Base-by-base conservation (phyloP, 176 grass and related monocot genomes). In the Ampelocalamus luodianensis region DNA sequence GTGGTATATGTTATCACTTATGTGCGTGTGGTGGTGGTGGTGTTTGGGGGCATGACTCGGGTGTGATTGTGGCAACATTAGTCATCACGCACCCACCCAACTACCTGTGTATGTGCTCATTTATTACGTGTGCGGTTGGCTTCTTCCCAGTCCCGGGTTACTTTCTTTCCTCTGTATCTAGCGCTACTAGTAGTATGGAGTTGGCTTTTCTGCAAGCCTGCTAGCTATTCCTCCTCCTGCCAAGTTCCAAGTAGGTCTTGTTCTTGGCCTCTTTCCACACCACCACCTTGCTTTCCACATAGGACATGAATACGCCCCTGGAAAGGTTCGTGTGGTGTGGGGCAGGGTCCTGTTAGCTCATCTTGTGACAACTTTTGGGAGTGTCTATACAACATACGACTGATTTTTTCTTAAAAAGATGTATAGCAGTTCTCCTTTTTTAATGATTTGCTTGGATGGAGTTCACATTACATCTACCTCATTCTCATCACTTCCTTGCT, bases 251-350 rank as follows among this genome's bases (percentile, higher is more conserved):
- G 53, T 55, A 77, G 83, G 71, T 23, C 26, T 49, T 44, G 5
- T 58, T 78, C 74, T 84, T 20, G 60, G 40, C 4, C 68, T 9
- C 69, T 90, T 86, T 71, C 73, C 16, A 83, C 79, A 38, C 73
- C 88, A 73, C 39, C 10, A 39, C 10, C 3, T 6, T n/a, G 65
- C 67, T 78, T 87, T 90, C 84, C 79, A 87, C 84, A 79, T 74
- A 71, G 49, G 84, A 87, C 59, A 50, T 69, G 56, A 90, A 56
- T 71, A 26, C 55, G 46, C 22, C 74, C 59, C 46, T 58, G 59
- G 49, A 78, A 59, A 53, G 38, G 26, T 68, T 86, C n/a, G 62
- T 6, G 44, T 63, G 46, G 72, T 22, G 88, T 72, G 64, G 72
- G 72, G 11, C 79, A 78, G 10, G 1, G 78, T n/a, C 78, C 16